Evolutionary conservation across 1,139 yeast genomes (phyloP).

Genomic region (Candida labiduridarum): DNA sequence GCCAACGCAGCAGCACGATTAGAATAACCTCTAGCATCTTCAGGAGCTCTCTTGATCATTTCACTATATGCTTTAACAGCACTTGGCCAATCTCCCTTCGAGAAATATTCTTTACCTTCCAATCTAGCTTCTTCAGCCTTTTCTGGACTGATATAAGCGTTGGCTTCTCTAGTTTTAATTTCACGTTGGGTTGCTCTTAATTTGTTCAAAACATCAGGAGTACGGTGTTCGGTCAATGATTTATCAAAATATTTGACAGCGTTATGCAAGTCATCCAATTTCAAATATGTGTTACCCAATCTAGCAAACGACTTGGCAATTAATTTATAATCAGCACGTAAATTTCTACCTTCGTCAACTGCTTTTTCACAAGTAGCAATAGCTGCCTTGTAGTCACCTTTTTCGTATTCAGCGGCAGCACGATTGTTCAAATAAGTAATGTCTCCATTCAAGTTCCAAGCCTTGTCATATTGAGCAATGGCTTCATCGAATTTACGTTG

Average conservation of each 20-base stretch:
- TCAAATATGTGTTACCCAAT: slow-evolving; percentile 80
- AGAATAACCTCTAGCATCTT: slow-evolving; percentile 95
- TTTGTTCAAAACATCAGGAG: slow-evolving; percentile 89
- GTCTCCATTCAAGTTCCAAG: slow-evolving; percentile 82
- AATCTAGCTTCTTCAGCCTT: slow-evolving; percentile 96
- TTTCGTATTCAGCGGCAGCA: slow-evolving; percentile 97
- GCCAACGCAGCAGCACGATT: slow-evolving; percentile 97
- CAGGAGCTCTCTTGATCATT: slow-evolving; percentile 94
- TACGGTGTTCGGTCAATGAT: slow-evolving; percentile 95
- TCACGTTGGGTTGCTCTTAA: slow-evolving; percentile 87
- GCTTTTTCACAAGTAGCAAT: slow-evolving; percentile 81
- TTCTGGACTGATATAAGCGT: slow-evolving; percentile 81
- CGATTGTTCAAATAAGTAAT: slow-evolving; percentile 94
- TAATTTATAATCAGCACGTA: slow-evolving; percentile 88
- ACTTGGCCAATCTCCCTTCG: slow-evolving; percentile 93
- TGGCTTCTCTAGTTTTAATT: slow-evolving; percentile 74
- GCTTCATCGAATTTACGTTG: slow-evolving; percentile 91
- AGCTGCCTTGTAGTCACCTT: slow-evolving; percentile 87
- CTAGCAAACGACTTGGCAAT: slow-evolving; percentile 94
- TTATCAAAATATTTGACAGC: slow-evolving; percentile 86
- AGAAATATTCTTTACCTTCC: slow-evolving; percentile 86
- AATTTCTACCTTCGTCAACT: slow-evolving; percentile 84
- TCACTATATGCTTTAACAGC: slow-evolving; percentile 95
- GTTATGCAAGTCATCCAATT: slow-evolving; percentile 67
- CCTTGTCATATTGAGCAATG: slow-evolving; percentile 78